phyloP scores from a whole-genome alignment of 768 basidiomycete species.

The Mycena venus region DNA sequence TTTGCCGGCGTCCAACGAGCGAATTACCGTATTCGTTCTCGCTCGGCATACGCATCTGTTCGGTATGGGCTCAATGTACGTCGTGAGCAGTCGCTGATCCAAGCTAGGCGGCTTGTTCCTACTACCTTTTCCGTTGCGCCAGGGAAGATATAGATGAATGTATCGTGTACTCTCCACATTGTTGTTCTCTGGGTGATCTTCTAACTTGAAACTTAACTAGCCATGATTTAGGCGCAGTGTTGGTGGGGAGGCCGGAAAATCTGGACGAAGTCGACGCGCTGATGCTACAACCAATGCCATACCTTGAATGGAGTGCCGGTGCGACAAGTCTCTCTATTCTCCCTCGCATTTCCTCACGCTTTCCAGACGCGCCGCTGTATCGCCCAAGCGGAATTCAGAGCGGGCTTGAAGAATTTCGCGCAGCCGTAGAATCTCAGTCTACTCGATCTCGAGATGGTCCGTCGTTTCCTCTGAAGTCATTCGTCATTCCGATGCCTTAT shows the following conservation, averaged over 20 bases:
- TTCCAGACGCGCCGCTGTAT: neutral
- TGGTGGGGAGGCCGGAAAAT: neutral
- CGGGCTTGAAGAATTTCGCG: neutral
- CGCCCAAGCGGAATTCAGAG: neutral
- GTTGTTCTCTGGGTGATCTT: neutral
- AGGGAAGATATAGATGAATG: neutral
- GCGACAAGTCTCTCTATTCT: neutral
- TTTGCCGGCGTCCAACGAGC: neutral
- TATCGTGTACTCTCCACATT: neutral
- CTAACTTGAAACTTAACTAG: no score
- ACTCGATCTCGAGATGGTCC: neutral
- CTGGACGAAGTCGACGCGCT: neutral
- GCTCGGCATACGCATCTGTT: neutral
- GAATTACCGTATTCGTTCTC: neutral
- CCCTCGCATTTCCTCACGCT: no score
- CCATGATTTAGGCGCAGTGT: no score
- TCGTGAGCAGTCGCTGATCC: neutral
- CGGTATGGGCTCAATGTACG: neutral
- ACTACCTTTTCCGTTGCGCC: neutral
- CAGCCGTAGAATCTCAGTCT: neutral
- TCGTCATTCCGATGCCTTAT: no score
- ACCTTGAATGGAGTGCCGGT: neutral
- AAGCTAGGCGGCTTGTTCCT: constrained; percentile 1
- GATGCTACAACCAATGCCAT: neutral
- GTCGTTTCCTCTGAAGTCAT: neutral